Percentiles rank a stretch among this genome's conserved stretches.
Evolutionary conservation across 768 basidiomycete genomes (phyloP).

Genomic region (Tulasnella sp.): DNA sequence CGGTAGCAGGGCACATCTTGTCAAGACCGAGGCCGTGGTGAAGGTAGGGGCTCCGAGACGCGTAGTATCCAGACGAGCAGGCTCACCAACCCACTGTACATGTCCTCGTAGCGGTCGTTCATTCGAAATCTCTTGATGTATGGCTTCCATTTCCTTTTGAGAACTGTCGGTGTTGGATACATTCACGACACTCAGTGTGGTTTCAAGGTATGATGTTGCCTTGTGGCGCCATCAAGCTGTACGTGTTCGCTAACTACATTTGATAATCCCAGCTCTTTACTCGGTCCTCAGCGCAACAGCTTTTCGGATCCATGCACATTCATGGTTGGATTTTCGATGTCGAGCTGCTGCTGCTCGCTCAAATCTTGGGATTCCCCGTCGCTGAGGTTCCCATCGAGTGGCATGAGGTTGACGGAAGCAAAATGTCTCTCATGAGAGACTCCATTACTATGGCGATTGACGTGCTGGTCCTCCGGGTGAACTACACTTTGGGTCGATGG

Average conservation of each 20-base stretch:
- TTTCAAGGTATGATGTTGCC: slow-evolving; percentile 58
- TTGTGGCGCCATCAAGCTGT: background rate
- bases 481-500: slow-evolving; percentile 79
- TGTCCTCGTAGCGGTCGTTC: slow-evolving; percentile 66
- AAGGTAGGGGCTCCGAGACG: slow-evolving; percentile 54
- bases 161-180: slow-evolving; percentile 83
- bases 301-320: slow-evolving; percentile 85
- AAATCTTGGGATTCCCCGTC: slow-evolving; percentile 72
- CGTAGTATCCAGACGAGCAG: background rate
- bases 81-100: background rate
- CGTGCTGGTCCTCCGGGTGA: slow-evolving; percentile 75
- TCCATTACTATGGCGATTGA: slow-evolving; percentile 88
- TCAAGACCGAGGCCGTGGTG: slow-evolving; percentile 87
- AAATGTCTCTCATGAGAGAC: slow-evolving; percentile 79
- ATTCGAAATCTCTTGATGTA: slow-evolving; percentile 93
- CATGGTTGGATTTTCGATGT: slow-evolving; percentile 97
- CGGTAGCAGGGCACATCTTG: slow-evolving; percentile 89
- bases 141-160: slow-evolving; percentile 82
- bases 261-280: slow-evolving; percentile 58
- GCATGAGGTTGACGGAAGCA: slow-evolving; percentile 92
- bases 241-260: background rate
- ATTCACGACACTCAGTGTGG: slow-evolving; percentile 96
- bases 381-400: slow-evolving; percentile 84
- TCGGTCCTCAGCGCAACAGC: slow-evolving; percentile 68
- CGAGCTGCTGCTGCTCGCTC: slow-evolving; percentile 82